A percentile compares a stretch with the other conserved stretches of the same genome.
Conservation (phyloP, 441 rosid genomes). For the Adansonia rubrostipa region DNA sequence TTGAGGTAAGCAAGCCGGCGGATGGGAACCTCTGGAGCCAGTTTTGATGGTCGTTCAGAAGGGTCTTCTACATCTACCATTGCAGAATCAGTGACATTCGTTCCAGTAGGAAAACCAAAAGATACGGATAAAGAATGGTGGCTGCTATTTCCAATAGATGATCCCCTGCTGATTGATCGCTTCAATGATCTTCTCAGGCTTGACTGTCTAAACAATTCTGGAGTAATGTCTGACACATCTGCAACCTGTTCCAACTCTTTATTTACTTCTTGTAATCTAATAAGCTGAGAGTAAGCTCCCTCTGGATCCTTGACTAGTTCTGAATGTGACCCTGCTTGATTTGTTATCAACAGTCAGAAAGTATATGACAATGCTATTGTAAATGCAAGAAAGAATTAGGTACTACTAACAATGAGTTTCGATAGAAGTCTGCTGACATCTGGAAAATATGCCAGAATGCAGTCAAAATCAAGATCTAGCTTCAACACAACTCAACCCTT, state of each 20-base stretch:
- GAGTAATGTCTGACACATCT: slow-evolving; percentile 22
- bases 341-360: neutral
- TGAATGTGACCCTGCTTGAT: slow-evolving; percentile 42
- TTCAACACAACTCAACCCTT: neutral
- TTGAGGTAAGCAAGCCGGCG: slow-evolving; percentile 48
- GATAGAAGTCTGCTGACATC: neutral
- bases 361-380: neutral
- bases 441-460: neutral
- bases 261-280: slow-evolving; percentile 45
- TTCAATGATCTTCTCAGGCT: slow-evolving; percentile 33
- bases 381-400: neutral
- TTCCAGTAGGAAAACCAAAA: slow-evolving; percentile 32
- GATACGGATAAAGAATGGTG: slow-evolving; percentile 36
- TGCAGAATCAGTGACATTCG: slow-evolving; percentile 18
- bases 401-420: neutral
- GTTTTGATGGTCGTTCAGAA: slow-evolving; percentile 11
- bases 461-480: neutral
- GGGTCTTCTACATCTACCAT: neutral
- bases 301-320: slow-evolving; percentile 44
- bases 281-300: slow-evolving; percentile 62
- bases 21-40: slow-evolving; percentile 35
- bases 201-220: slow-evolving; percentile 31
- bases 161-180: slow-evolving; percentile 36
- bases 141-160: slow-evolving; percentile 37
- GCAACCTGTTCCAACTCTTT: slow-evolving; percentile 14